Evolutionary conservation across 768 basidiomycete species (phyloP), one percentile per base, ranked within the genome.

Genomic region (Sistotremastrum niveocremeum): DNA sequence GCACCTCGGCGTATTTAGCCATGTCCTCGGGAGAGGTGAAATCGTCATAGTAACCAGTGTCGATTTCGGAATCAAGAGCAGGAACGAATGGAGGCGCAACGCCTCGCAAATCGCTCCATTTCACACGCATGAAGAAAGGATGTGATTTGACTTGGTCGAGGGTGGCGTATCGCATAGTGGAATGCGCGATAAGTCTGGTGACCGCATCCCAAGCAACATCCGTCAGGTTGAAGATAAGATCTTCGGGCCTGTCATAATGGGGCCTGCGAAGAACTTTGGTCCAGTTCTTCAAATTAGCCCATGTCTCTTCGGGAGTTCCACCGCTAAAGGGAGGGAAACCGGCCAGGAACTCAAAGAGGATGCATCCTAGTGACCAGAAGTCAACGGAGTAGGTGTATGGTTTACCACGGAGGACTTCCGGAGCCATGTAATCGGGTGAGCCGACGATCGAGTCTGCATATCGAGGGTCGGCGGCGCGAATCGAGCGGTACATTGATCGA

Each of bases 281-380:
- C 95, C 95, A 99, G 60, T 97, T 97, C 65, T 97, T 97, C 51
- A 99, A 66, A 64, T 98, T 98, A 10, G 89, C 89, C 95, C 95
- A 99, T 0, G 95, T 99, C 64, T 99, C 95, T 53, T 99, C 91
- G 0, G 91, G 85, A 0, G 84, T 90, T 37, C 83, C 77, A 11
- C 95, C 95, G 41, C 88, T 95, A 68, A 99, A 99, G 2, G 95
- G 95, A 8, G 95, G 95, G 66, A 95, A 99, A 30, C 95, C 94
- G 1, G 89, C 85, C 10, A 94, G 69, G 62, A 94, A 93, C 66
- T 99, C 95, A 65, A 97, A 99, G 29, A 99, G 67, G 55, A 99
- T 98, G 62, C 95, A 98, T 5, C 95, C 95, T 6, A 99, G 74
- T 1, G 90, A 94, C 95, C 95, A 98, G 55, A 85, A 98, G 64